phyloP scores from a whole-genome alignment of 2,329 filamentous ascomycete species.

The Akanthomyces dipterigenus region DNA sequence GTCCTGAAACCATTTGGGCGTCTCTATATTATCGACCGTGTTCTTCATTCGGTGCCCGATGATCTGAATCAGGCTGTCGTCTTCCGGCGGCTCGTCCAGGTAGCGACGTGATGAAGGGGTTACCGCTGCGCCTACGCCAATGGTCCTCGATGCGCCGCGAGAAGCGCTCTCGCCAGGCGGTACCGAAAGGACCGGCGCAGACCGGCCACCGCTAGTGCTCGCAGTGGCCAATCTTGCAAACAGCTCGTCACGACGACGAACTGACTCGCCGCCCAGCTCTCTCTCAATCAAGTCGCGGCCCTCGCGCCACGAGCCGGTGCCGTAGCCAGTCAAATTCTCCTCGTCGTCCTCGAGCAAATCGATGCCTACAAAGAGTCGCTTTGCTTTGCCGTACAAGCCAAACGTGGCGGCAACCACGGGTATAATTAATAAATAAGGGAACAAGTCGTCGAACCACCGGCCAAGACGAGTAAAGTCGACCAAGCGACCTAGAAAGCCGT shows the following conservation, averaged over 20 bases:
- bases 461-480: conserved; percentile 81
- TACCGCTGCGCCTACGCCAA: conserved; percentile 37
- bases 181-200: conserved; percentile 42
- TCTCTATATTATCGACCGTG: conserved; percentile 76
- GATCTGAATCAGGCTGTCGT: conserved; percentile 77
- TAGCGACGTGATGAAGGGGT: conserved; percentile 22
- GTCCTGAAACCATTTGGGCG: conserved; percentile 76
- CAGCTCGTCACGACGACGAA: conserved; percentile 41
- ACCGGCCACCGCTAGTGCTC: conserved; percentile 22
- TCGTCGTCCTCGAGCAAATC: conserved; percentile 73
- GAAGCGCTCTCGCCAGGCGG: conserved; percentile 32
- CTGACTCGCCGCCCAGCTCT: conserved; percentile 63
- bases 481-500: conserved; percentile 72
- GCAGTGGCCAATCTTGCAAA: conserved; percentile 26
- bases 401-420: conserved; percentile 83
- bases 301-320: conserved; percentile 83
- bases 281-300: conserved; percentile 84
- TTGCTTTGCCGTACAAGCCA: conserved; percentile 78
- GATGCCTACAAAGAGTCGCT: conserved; percentile 69
- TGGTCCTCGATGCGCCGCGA: conserved; percentile 30
- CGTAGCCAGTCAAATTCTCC: conserved; percentile 57
- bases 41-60: conserved; percentile 84
- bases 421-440: conserved; percentile 80
- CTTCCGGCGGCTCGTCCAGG: conserved; percentile 51
- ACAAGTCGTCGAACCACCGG: conserved; percentile 77